Percentiles rank a stretch among this genome's conserved stretches.
Conservation (phyloP, 331 rosid genomes). For the Quercus tomentella region DNA sequence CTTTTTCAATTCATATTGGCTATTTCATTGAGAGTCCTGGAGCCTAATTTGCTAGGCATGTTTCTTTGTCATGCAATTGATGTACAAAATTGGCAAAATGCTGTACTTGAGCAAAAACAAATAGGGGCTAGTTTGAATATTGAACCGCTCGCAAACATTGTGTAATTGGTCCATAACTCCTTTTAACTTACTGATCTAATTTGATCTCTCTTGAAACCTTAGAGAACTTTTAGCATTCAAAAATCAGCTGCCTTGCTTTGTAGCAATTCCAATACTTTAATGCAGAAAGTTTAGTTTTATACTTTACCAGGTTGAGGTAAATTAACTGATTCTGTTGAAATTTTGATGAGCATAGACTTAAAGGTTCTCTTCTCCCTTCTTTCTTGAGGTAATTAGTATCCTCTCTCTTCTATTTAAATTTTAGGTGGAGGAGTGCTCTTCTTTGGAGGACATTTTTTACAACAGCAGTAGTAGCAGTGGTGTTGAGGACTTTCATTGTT, state of each 20-base stretch:
- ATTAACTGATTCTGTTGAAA: background rate
- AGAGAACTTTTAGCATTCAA: background rate
- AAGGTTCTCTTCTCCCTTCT: background rate
- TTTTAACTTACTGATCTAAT: background rate
- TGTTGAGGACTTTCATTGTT: slow-evolving; percentile 45
- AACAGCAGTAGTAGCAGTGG: slow-evolving; percentile 71
- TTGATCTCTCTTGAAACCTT: background rate
- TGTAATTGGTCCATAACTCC: background rate
- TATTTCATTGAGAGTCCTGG: background rate
- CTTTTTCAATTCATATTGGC: background rate
- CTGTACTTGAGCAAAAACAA: background rate
- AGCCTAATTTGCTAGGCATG: background rate
- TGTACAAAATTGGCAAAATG: background rate
- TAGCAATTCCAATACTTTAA: background rate
- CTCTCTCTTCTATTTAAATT: background rate
- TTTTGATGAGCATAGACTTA: background rate
- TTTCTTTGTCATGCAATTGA: background rate
- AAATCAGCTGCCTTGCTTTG: background rate
- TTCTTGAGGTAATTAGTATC: background rate
- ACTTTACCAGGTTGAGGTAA: background rate
- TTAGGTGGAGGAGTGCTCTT: slow-evolving; percentile 85
- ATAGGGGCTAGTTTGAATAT: background rate
- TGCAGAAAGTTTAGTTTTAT: background rate
- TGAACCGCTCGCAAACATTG: background rate
- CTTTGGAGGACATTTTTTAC: slow-evolving; percentile 80